These are phyloP conservation scores for Camelina hispida DNA, from an alignment of 345 rosid species.

Conservation along the genomic window DNA sequence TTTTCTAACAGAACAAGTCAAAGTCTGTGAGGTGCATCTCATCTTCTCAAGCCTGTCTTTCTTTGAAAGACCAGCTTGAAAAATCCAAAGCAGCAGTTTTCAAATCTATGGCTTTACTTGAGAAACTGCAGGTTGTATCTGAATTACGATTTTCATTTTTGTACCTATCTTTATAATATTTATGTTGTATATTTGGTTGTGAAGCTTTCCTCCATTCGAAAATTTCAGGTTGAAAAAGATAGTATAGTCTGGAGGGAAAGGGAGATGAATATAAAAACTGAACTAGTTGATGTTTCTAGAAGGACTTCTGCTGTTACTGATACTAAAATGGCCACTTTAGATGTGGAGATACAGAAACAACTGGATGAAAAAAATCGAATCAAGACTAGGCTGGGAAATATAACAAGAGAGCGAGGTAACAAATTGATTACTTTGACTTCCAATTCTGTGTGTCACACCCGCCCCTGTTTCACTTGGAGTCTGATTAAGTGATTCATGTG, in stretches of 20 bases:
- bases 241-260: conserved; percentile 81
- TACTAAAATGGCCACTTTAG: conserved; percentile 67
- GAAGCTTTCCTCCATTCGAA: conserved; percentile 39
- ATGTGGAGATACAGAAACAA: conserved; percentile 67
- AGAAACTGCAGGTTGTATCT: conserved; percentile 96
- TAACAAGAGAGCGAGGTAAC: conserved; percentile 76
- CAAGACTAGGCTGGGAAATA: conserved; percentile 68
- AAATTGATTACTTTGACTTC: conserved; percentile 33
- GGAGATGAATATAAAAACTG: conserved; percentile 76
- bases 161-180: conserved; percentile 4
- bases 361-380: conserved; percentile 62
- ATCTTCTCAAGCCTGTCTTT: conserved; percentile 67
- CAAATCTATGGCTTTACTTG: conserved; percentile 69
- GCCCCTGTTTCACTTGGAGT: conserved; percentile 28
- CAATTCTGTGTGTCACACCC: conserved; percentile 7
- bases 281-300: conserved; percentile 72
- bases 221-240: conserved; percentile 84
- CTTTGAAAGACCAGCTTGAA: conserved; percentile 72
- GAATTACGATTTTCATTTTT: conserved; percentile 60
- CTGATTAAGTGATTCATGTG: conserved; percentile 44
- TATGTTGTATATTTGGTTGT: conserved; percentile 36
- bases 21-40: conserved; percentile 70
- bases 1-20: conserved; percentile 62
- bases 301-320: conserved; percentile 72
- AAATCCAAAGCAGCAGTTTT: conserved; percentile 72